Evolutionary conservation across 2,329 filamentous ascomycete genomes (phyloP).

Genomic region (Epichloe gansuensis): DNA sequence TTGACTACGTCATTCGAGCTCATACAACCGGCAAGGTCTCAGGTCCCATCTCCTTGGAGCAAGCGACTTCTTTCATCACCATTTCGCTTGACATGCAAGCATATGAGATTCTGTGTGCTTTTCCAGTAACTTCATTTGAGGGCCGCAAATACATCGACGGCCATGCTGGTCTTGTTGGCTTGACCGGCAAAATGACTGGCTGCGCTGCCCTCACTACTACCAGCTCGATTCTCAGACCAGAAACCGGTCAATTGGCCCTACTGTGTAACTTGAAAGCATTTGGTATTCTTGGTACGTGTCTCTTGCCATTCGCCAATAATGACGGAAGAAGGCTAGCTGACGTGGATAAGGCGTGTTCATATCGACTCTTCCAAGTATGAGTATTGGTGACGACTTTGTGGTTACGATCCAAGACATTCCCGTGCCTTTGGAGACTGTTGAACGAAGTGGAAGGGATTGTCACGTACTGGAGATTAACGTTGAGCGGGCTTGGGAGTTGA

Average conservation of each 20-base stretch:
- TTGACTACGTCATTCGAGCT: slow-evolving; percentile 59
- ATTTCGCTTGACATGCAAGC: slow-evolving; percentile 51
- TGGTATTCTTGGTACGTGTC: slow-evolving; percentile 52
- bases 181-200: slow-evolving; percentile 83
- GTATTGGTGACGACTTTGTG: slow-evolving; percentile 55
- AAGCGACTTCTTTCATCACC: slow-evolving; percentile 40
- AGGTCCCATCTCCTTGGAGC: slow-evolving; percentile 31
- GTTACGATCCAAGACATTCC: slow-evolving; percentile 61
- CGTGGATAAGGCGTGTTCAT: slow-evolving; percentile 53
- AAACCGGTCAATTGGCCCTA: slow-evolving; percentile 49
- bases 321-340: background rate
- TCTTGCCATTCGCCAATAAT: background rate
- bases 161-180: slow-evolving; percentile 57
- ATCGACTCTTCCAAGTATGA: slow-evolving; percentile 50
- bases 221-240: slow-evolving; percentile 41
- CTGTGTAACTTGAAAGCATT: slow-evolving; percentile 67
- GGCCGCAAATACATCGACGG: slow-evolving; percentile 25
- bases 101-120: slow-evolving; percentile 74
- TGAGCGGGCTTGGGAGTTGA: slow-evolving; percentile 62
- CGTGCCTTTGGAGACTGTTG: slow-evolving; percentile 55
- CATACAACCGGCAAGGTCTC: slow-evolving; percentile 57
- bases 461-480: slow-evolving; percentile 68
- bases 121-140: slow-evolving; percentile 49
- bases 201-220: slow-evolving; percentile 61
- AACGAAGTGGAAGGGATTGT: slow-evolving; percentile 35